Percentiles rank a stretch among this genome's conserved stretches.
phyloP scores from a whole-genome alignment of 371 early-diverging fungal genomes.

The Blyttiomyces sp. region DNA sequence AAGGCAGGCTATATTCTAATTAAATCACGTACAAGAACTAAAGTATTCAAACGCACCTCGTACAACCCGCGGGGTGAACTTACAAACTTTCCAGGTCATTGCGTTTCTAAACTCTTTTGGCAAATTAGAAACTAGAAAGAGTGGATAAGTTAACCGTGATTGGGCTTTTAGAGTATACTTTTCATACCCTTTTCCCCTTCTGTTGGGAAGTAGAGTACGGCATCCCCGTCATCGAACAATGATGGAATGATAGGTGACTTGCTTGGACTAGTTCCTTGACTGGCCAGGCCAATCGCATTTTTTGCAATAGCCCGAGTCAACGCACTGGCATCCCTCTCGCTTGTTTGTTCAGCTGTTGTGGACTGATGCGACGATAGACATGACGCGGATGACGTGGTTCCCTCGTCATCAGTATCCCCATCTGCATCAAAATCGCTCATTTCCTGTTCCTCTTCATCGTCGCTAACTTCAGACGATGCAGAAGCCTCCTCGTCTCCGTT shows the following conservation, averaged over 20 bases:
- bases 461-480: neutral
- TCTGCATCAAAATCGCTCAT: conserved; percentile 6
- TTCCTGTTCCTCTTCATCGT: conserved; percentile 23
- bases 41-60: conserved; percentile 19
- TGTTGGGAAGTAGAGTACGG: conserved; percentile 38
- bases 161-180: neutral
- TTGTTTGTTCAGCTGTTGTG: neutral
- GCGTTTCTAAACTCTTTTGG: conserved; percentile 9
- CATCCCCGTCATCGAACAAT: conserved; percentile 33
- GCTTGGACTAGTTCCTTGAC: neutral
- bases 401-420: neutral
- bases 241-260: conserved; percentile 24
- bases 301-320: neutral
- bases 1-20: conserved; percentile 23
- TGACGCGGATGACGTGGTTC: neutral
- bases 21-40: neutral
- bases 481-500: neutral
- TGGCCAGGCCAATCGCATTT: neutral
- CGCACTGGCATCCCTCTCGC: neutral
- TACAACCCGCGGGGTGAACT: conserved; percentile 39
- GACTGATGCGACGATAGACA: neutral
- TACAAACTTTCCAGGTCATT: conserved; percentile 37
- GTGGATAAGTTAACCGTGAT: neutral
- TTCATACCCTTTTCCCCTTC: conserved; percentile 24
- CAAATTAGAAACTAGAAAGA: conserved; percentile 16